Conservation (phyloP, 495 filamentous ascomycete genomes). For the Neohortaea acidophila region DNA sequence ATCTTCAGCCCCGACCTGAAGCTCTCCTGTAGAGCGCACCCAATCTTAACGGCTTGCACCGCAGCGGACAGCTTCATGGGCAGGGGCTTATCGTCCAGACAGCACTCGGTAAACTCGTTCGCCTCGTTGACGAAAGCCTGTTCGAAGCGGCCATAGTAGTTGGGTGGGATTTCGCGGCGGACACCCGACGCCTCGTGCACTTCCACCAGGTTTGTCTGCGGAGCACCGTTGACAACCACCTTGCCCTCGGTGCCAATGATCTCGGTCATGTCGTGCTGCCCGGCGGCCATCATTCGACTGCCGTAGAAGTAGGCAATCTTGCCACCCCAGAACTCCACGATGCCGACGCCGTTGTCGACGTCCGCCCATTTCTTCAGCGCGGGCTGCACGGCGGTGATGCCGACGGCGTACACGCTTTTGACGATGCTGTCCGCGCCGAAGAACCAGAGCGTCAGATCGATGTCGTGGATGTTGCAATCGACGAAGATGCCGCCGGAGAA, state of each 20-base stretch:
- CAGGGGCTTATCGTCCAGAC: slow-evolving; percentile 36
- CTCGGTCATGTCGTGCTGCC: slow-evolving; percentile 50
- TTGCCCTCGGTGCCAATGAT: slow-evolving; percentile 50
- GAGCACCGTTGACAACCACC: slow-evolving; percentile 41
- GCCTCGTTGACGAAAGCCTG: slow-evolving; percentile 47
- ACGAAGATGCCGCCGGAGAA: slow-evolving; percentile 35
- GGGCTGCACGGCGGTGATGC: slow-evolving; percentile 46
- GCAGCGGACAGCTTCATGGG: slow-evolving; percentile 40
- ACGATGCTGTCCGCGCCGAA: slow-evolving; percentile 25
- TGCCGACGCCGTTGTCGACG: slow-evolving; percentile 46
- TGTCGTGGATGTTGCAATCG: slow-evolving; percentile 35
- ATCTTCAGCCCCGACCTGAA: slow-evolving; percentile 44
- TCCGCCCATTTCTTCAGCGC: slow-evolving; percentile 44
- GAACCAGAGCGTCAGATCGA: slow-evolving; percentile 34
- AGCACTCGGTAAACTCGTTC: slow-evolving; percentile 42
- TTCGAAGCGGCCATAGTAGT: slow-evolving; percentile 48
- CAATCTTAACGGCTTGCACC: slow-evolving; percentile 46
- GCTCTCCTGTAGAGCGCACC: slow-evolving; percentile 43
- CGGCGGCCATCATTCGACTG: slow-evolving; percentile 47
- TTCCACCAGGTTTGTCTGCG: slow-evolving; percentile 37
- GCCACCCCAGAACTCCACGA: slow-evolving; percentile 48
- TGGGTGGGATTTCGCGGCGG: slow-evolving; percentile 38
- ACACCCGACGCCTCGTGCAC: slow-evolving; percentile 35
- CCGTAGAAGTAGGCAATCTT: slow-evolving; percentile 47
- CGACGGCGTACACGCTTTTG: slow-evolving; percentile 36